phyloP scores from a whole-genome alignment of 768 basidiomycete genomes.

The Boletus barrowsii region DNA sequence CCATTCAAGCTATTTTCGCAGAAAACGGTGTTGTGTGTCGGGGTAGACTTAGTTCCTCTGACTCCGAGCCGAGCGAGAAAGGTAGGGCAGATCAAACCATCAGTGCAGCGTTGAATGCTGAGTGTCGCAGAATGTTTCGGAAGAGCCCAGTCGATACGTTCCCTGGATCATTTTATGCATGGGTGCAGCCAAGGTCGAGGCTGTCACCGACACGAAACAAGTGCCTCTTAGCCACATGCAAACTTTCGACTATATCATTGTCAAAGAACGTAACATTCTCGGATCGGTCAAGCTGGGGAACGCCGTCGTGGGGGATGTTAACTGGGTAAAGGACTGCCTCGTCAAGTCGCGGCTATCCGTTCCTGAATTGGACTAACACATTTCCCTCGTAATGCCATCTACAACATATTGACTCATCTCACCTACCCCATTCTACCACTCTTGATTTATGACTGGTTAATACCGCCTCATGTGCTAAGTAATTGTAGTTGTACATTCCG shows the following conservation, averaged over 20 bases:
- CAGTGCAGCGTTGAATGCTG: neutral
- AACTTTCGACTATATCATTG: slow-evolving; percentile 62
- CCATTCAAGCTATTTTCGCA: slow-evolving; percentile 55
- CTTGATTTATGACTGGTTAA: neutral
- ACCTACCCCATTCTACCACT: neutral
- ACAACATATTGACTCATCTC: slow-evolving; percentile 3
- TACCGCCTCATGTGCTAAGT: neutral
- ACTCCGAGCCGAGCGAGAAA: slow-evolving; percentile 27
- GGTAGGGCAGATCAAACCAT: slow-evolving; percentile 3
- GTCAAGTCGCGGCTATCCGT: slow-evolving; percentile 55
- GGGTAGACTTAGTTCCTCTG: slow-evolving; percentile 51
- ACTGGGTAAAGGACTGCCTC: slow-evolving; percentile 78
- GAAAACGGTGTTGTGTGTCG: slow-evolving; percentile 59
- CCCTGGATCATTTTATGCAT: slow-evolving; percentile 72
- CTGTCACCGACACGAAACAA: slow-evolving; percentile 44
- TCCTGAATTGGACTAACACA: slow-evolving; percentile 16
- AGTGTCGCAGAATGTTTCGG: slow-evolving; percentile 19
- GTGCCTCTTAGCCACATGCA: slow-evolving; percentile 23
- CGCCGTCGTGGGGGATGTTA: slow-evolving; percentile 48
- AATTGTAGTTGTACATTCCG: slow-evolving; percentile 9
- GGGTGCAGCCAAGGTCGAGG: slow-evolving; percentile 73
- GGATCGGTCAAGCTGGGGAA: slow-evolving; percentile 27
- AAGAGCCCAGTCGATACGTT: slow-evolving; percentile 44
- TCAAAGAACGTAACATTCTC: slow-evolving; percentile 40
- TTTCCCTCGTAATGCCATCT: neutral